These are phyloP conservation scores for Sphagnum contortum DNA, from an alignment of 225 moss, liverwort and hornwort species.

Conservation along the genomic window DNA sequence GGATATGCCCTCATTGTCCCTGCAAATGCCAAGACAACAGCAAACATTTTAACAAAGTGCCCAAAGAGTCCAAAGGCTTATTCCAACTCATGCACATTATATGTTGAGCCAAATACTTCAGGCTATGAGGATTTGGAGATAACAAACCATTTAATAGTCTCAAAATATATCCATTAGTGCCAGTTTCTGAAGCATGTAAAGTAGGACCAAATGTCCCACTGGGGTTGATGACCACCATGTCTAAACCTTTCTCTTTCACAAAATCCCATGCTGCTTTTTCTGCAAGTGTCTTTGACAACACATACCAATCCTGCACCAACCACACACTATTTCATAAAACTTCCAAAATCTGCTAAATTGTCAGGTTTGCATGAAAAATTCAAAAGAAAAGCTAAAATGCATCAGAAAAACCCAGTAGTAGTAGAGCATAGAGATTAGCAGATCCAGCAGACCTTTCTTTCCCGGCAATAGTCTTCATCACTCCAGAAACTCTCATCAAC, in stretches of 20 bases:
- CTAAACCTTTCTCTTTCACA: slow-evolving; percentile 29
- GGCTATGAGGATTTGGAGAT: not conserved
- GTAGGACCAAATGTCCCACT: slow-evolving; percentile 30
- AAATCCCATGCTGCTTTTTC: slow-evolving; percentile 46
- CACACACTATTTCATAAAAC: no score
- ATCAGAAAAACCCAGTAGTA: no score
- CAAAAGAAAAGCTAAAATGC: no score
- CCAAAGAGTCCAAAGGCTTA: no score
- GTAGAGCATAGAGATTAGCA: no score
- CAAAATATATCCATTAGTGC: slow-evolving; percentile 33
- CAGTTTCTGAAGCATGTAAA: slow-evolving; percentile 29
- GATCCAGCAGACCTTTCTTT: slow-evolving; percentile 11
- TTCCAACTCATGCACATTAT: no score
- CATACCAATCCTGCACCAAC: slow-evolving; percentile 41
- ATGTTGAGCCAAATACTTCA: no score
- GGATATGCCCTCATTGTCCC: slow-evolving; percentile 15
- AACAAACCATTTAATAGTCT: slow-evolving; percentile 34
- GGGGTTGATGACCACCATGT: slow-evolving; percentile 28
- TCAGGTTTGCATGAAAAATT: no score
- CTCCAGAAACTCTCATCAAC: slow-evolving; percentile 44
- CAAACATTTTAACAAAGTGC: no score
- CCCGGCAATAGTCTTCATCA: slow-evolving; percentile 22
- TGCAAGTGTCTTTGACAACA: slow-evolving; percentile 37
- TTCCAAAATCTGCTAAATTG: no score
- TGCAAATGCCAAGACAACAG: not conserved